Percentiles rank a stretch among this genome's conserved stretches.
phyloP scores from a whole-genome alignment of 495 filamentous ascomycete genomes.

The Trichoderma reesei region DNA sequence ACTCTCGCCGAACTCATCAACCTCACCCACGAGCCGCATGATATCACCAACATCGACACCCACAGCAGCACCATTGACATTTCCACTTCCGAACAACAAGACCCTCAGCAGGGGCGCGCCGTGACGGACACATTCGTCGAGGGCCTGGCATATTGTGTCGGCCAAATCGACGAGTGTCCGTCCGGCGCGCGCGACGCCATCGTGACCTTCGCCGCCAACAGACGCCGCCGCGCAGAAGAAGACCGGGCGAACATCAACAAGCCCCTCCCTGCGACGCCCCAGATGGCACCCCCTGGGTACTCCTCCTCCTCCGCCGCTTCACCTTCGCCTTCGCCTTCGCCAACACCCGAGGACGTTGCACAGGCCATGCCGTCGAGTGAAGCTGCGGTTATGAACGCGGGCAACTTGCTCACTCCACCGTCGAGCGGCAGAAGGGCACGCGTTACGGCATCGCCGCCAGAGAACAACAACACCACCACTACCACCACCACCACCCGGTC shows the following conservation, averaged over 20 bases:
- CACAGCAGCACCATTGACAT: neutral
- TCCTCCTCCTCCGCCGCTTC: no score
- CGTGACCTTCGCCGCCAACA: neutral
- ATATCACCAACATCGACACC: neutral
- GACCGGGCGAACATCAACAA: neutral
- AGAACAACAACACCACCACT: no score
- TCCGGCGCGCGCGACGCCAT: neutral
- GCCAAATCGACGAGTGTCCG: constrained; percentile 5
- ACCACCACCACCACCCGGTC: no score
- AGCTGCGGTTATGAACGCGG: no score
- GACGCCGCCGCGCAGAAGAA: neutral
- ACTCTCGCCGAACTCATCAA: neutral
- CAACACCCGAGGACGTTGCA: no score
- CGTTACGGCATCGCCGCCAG: neutral
- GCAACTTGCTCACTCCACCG: neutral
- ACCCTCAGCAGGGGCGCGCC: neutral
- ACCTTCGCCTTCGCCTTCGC: no score
- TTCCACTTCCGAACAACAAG: neutral
- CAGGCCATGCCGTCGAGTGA: no score
- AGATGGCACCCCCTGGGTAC: neutral
- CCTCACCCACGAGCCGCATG: neutral
- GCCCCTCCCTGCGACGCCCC: neutral
- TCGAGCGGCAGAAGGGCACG: neutral
- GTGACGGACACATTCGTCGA: neutral
- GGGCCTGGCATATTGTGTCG: constrained; percentile 8